Evolutionary conservation across 768 basidiomycete species (phyloP), one percentile per base, ranked within the genome.

Genomic region (Brasilioporus rufonigricans): DNA sequence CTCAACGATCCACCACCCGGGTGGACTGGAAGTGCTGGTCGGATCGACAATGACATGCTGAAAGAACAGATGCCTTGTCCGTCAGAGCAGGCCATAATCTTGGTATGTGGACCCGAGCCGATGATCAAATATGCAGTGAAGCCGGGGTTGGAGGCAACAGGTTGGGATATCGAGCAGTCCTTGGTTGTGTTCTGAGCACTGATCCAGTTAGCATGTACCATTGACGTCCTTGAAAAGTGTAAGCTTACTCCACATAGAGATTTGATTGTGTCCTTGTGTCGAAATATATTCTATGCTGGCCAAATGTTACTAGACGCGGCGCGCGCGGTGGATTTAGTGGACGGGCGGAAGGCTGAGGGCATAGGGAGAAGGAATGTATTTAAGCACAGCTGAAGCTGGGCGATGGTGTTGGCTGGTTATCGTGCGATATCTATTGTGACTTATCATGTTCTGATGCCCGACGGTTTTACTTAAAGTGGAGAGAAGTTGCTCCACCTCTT

Each of bases 31-130:
- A 74, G 76, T 3, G 59, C 38, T 4, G 83, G 83, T 5, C 63
- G 80, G 3, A 68, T 84, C 27, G 64, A 71, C 12, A 56, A 65
- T 26, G 57, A 67, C 1, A 74, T 80, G 70, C 58, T 84, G 14
- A 44, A 35, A 13, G 48, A 53, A 10, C 67, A 77, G 57, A 63
- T 84, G 31, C 82, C 82, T 13, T 10, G 53, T 9, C 74, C 78
- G 0, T 63, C 63, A 19, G 64, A 70, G 10, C 71, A 76, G 32
- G 70, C 63, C 8, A 51, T 84, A 35, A 62, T 83, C 14, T 68
- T 80, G 12, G 72, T 77, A 26, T 84, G 83, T 57, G 83, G 82
- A 1, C 83, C 83, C 1, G 71, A 72, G 9, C 63, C 66, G 7
- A 71, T 80, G 72, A 69, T 77, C 53, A 61, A 69, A 0, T 31